Percentiles rank a stretch among this genome's conserved stretches.
phyloP scores from a whole-genome alignment of 257 asterid species.

The Paulownia fortunei region DNA sequence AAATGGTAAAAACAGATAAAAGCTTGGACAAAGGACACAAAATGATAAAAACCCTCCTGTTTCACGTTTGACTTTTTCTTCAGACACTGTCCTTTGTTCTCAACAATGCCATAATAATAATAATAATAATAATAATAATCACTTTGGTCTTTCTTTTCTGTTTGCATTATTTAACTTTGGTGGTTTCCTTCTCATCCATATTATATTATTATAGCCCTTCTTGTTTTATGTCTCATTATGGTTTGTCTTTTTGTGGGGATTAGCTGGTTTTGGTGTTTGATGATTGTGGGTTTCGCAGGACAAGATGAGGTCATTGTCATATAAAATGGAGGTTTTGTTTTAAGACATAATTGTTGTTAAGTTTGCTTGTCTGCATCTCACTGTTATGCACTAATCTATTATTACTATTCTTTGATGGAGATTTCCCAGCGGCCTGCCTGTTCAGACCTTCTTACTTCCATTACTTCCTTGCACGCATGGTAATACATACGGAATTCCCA shows the following conservation, averaged over 20 bases:
- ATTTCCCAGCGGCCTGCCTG: slow-evolving; percentile 28
- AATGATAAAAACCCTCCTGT: slow-evolving; percentile 33
- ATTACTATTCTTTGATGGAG: neutral
- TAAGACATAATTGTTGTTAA: slow-evolving; percentile 28
- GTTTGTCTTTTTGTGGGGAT: slow-evolving; percentile 47
- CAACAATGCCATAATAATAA: slow-evolving; percentile 21
- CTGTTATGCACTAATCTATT: slow-evolving; percentile 10
- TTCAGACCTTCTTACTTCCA: slow-evolving; percentile 6
- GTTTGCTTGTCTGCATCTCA: slow-evolving; percentile 42
- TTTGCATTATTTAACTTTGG: slow-evolving; percentile 4
- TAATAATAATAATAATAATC: slow-evolving; percentile 1
- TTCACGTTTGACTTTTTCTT: slow-evolving; percentile 40
- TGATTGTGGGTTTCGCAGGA: slow-evolving; percentile 20
- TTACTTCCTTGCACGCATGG: neutral
- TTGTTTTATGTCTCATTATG: slow-evolving; percentile 42
- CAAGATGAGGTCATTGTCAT: slow-evolving; percentile 53
- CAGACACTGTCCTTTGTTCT: slow-evolving; percentile 24
- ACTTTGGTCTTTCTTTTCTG: slow-evolving; percentile 29
- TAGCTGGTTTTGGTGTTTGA: slow-evolving; percentile 44
- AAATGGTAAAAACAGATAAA: slow-evolving; percentile 60
- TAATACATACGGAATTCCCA: neutral
- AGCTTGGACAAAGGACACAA: slow-evolving; percentile 50
- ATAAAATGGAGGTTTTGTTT: slow-evolving; percentile 30
- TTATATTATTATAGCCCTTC: slow-evolving; percentile 7
- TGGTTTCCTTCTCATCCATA: slow-evolving; percentile 8